phyloP scores from a whole-genome alignment of 257 asterid genomes.

The Buddleja alternifolia region DNA sequence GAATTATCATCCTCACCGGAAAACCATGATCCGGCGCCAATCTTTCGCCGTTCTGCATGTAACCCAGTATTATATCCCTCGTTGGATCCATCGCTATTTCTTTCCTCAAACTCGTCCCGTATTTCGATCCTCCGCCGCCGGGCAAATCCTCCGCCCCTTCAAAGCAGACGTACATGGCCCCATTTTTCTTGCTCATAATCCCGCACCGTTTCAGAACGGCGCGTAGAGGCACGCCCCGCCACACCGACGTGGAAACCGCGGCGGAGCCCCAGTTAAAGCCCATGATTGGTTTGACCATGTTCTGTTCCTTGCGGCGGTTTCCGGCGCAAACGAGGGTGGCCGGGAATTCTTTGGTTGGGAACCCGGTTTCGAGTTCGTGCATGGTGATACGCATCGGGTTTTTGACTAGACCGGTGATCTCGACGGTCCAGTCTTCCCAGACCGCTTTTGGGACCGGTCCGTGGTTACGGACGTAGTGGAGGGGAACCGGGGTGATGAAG shows the following conservation, averaged over 20 bases:
- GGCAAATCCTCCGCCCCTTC: slow-evolving; percentile 93
- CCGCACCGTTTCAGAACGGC: slow-evolving; percentile 71
- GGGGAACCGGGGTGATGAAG: slow-evolving; percentile 92
- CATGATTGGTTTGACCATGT: slow-evolving; percentile 80
- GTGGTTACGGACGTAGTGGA: slow-evolving; percentile 99
- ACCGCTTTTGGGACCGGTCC: slow-evolving; percentile 74
- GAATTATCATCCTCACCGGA: slow-evolving; percentile 83
- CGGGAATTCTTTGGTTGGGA: slow-evolving; percentile 60
- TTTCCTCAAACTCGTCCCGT: slow-evolving; percentile 70
- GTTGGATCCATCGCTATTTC: slow-evolving; percentile 84
- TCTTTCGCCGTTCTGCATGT: slow-evolving; percentile 86
- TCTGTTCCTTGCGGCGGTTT: slow-evolving; percentile 85
- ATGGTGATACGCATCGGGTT: slow-evolving; percentile 67
- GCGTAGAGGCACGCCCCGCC: slow-evolving; percentile 90
- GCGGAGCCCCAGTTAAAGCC: slow-evolving; percentile 98
- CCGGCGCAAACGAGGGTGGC: slow-evolving; percentile 90
- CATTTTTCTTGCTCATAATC: slow-evolving; percentile 47
- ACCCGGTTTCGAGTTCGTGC: slow-evolving; percentile 64
- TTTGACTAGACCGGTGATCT: slow-evolving; percentile 72
- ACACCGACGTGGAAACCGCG: slow-evolving; percentile 74
- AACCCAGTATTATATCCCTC: slow-evolving; percentile 75
- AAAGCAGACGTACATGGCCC: slow-evolving; percentile 72
- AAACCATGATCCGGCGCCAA: slow-evolving; percentile 85
- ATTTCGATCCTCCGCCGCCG: slow-evolving; percentile 94
- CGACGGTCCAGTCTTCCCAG: slow-evolving; percentile 80